Conservation (phyloP, 23 red algal species). For the Agarophyton chilense region DNA sequence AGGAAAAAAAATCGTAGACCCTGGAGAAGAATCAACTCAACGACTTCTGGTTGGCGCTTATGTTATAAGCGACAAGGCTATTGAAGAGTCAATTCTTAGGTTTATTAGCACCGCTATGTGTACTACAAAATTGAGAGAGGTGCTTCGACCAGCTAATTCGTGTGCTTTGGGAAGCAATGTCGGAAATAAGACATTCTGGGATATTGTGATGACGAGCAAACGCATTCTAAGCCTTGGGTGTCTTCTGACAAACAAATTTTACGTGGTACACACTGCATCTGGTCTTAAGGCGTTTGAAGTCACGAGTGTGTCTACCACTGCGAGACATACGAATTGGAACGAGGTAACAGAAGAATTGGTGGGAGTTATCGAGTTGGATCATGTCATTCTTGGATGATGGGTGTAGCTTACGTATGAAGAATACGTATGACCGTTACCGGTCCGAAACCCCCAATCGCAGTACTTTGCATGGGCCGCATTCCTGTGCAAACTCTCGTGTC, state of each 20-base stretch:
- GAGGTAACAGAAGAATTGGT: neutral
- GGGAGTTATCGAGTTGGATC: neutral
- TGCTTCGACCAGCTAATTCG: neutral
- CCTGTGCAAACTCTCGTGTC: no score
- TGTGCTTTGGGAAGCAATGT: neutral
- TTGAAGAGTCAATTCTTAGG: slow-evolving; percentile 2
- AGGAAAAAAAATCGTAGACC: neutral
- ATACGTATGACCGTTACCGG: no score
- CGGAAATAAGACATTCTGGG: neutral
- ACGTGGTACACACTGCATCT: slow-evolving; percentile 4
- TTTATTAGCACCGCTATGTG: slow-evolving; percentile 10
- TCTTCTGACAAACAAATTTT: slow-evolving; percentile 1
- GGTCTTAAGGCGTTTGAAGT: slow-evolving; percentile 26
- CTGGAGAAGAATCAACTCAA: neutral
- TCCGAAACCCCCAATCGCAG: no score
- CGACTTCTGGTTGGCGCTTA: neutral
- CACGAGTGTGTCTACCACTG: neutral
- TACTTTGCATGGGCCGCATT: no score
- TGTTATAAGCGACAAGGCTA: neutral
- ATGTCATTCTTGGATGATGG: slow-evolving; percentile 8
- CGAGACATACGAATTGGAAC: slow-evolving; percentile 5
- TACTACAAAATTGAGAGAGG: slow-evolving; percentile 14
- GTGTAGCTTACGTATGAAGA: no score
- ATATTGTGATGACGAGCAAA: slow-evolving; percentile 10
- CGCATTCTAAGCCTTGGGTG: slow-evolving; percentile 1